Conservation (phyloP, 257 asterid species). For the Solanum virginianum region DNA sequence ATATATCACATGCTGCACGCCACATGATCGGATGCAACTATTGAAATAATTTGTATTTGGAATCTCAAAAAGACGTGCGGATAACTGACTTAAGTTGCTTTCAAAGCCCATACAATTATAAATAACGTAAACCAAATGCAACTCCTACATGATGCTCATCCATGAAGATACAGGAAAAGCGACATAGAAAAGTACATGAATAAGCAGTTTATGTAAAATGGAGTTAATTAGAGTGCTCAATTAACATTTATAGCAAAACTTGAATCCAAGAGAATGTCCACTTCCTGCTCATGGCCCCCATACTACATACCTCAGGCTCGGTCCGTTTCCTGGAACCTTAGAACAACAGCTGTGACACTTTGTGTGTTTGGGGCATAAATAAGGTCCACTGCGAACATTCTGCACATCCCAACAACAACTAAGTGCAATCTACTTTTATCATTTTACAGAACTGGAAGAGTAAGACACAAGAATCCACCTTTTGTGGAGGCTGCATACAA, state of each 20-base stretch:
- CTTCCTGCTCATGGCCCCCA: not conserved
- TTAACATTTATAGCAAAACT: not conserved
- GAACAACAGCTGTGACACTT: conserved; percentile 94
- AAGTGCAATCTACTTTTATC: not conserved
- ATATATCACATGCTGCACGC: not conserved
- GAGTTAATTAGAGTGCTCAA: not conserved
- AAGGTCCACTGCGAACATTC: conserved; percentile 92
- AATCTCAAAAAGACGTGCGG: not conserved
- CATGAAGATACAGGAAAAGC: not conserved
- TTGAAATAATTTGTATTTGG: not conserved
- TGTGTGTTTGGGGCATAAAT: conserved; percentile 92
- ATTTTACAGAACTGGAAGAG: not conserved
- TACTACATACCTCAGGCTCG: conserved; percentile 67
- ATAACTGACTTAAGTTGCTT: not conserved
- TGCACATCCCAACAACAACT: conserved; percentile 22
- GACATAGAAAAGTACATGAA: not conserved
- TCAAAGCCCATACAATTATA: not conserved
- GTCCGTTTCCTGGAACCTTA: conserved; percentile 92
- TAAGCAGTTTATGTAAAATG: not conserved
- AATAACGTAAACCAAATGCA: not conserved
- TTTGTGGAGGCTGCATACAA: conserved; percentile 98
- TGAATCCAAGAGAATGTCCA: not conserved
- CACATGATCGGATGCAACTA: not conserved
- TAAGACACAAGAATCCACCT: conserved; percentile 33
- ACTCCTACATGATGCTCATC: not conserved